phyloP scores from a whole-genome alignment of 2,329 filamentous ascomycete genomes.

The Trichoderma sp. region DNA sequence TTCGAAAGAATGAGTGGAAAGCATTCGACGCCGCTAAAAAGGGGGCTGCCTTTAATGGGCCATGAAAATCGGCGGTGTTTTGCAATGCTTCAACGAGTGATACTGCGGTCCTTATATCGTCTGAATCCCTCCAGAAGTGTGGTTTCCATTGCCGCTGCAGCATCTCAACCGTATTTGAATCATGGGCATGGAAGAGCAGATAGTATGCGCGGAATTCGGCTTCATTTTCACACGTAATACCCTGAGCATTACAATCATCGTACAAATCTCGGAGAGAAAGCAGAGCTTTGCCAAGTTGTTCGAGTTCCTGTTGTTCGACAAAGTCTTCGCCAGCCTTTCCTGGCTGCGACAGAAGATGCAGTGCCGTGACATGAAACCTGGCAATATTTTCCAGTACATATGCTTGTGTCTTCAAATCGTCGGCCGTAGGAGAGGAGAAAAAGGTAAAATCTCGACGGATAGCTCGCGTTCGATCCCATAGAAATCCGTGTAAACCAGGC shows the following conservation, averaged over 20 bases:
- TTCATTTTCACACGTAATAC: constrained; percentile 61
- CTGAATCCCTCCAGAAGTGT: constrained; percentile 54
- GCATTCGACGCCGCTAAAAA: constrained; percentile 52
- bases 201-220: constrained; percentile 68
- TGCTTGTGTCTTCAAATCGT: constrained; percentile 60
- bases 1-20: constrained; percentile 59
- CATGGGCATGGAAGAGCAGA: constrained; percentile 61
- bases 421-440: constrained; percentile 59
- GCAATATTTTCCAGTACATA: constrained; percentile 67
- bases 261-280: constrained; percentile 67
- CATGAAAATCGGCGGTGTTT: constrained; percentile 57
- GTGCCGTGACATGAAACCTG: constrained; percentile 65
- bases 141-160: constrained; percentile 60
- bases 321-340: constrained; percentile 61
- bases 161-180: constrained; percentile 55
- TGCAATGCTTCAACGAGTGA: constrained; percentile 62
- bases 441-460: constrained; percentile 70
- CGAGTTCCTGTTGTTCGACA: constrained; percentile 66
- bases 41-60: constrained; percentile 54
- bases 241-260: constrained; percentile 62
- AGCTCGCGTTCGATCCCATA: constrained; percentile 69
- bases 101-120: constrained; percentile 62
- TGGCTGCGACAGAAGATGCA: constrained; percentile 62
- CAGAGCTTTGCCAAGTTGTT: constrained; percentile 66
- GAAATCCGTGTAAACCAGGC: constrained; percentile 59